phyloP scores from a whole-genome alignment of 139 green algal genomes.

The Chloropicon primus region DNA sequence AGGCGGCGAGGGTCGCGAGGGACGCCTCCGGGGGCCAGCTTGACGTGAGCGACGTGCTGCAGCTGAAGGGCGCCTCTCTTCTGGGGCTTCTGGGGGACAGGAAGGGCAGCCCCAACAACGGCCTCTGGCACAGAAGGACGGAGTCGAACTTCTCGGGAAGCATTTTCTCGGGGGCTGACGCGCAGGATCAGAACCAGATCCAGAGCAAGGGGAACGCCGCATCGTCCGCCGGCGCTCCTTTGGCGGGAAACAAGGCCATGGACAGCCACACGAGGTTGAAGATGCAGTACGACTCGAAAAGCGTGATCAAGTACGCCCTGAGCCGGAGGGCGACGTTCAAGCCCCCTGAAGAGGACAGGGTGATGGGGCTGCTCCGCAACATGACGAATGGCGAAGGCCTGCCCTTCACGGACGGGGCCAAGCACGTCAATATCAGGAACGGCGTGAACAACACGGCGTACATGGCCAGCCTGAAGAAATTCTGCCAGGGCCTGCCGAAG shows the following conservation, averaged over 20 bases:
- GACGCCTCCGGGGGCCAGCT: not conserved
- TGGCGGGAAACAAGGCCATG: too few species aligned
- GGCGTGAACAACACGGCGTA: not conserved
- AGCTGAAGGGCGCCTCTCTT: not conserved
- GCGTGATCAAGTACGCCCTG: not conserved
- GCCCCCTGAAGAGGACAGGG: not conserved
- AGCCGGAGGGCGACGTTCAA: not conserved
- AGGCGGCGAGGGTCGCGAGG: not conserved
- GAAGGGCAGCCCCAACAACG: not conserved
- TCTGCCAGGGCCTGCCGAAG: not conserved
- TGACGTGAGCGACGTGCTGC: too few species aligned
- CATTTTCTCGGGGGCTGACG: not conserved
- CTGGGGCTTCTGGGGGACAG: not conserved
- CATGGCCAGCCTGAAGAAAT: not conserved
- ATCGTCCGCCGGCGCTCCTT: too few species aligned
- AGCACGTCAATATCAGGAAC: not conserved
- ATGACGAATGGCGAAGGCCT: not conserved
- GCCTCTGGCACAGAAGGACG: not conserved
- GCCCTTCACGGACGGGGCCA: not conserved
- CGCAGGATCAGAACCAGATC: not conserved
- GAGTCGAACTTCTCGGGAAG: not conserved
- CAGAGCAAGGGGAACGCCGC: not conserved
- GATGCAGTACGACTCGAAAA: not conserved
- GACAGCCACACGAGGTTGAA: too few species aligned
- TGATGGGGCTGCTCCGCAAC: not conserved